Evolutionary conservation across 2,329 filamentous ascomycete species (phyloP).

Genomic region (Amauroascus niger): DNA sequence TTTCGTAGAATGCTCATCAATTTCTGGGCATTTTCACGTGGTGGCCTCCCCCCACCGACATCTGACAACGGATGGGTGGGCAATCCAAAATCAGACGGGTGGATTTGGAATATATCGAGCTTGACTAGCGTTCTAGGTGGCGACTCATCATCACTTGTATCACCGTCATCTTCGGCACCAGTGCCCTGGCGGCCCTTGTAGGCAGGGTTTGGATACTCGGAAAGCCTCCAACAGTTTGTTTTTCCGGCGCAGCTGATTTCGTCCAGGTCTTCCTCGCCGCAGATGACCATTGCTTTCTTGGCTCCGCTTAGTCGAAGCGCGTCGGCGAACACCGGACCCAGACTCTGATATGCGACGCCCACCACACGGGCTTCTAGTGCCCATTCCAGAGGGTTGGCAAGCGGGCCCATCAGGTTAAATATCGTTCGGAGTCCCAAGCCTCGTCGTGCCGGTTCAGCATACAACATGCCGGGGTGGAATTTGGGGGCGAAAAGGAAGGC

Average conservation of each 20-base stretch:
- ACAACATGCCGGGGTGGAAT: conserved; percentile 91
- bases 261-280: conserved; percentile 88
- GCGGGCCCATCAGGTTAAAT: conserved; percentile 89
- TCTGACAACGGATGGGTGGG: conserved; percentile 60
- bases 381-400: conserved; percentile 82
- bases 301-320: conserved; percentile 66
- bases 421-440: conserved; percentile 91
- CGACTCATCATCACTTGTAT: conserved; percentile 33
- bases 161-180: conserved; percentile 30
- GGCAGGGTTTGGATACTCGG: conserved; percentile 41
- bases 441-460: conserved; percentile 74
- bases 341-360: conserved; percentile 79
- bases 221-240: conserved; percentile 80
- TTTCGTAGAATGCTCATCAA: conserved; percentile 66
- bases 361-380: conserved; percentile 80
- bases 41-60: conserved; percentile 77
- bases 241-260: conserved; percentile 86
- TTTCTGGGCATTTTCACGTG: conserved; percentile 78
- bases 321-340: conserved; percentile 82
- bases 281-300: conserved; percentile 80
- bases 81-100: conserved; percentile 81
- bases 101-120: conserved; percentile 67
- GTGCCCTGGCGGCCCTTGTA: conserved; percentile 25
- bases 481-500: conserved; percentile 91
- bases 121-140: conserved; percentile 40